Conservation (phyloP, 2,329 filamentous ascomycete species). For the Ophiostoma angusticollis region DNA sequence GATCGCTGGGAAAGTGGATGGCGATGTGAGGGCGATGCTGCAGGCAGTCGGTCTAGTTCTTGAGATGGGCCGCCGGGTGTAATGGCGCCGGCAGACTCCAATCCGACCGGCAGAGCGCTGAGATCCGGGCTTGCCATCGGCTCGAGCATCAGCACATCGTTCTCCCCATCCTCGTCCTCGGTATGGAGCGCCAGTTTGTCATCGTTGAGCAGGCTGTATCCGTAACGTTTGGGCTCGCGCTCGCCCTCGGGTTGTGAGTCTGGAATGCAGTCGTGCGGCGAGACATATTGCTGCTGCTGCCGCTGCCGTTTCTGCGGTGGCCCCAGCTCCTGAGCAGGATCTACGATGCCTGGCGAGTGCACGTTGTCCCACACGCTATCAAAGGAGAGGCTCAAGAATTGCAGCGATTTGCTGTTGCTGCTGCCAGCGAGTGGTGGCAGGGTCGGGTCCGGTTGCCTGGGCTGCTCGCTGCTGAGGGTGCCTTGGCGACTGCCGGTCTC, state of each 20-base stretch:
- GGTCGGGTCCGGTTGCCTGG: neutral
- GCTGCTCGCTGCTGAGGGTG: too few relatives aligned
- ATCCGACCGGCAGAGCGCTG: slow-evolving; percentile 2
- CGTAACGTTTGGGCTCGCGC: slow-evolving; percentile 4
- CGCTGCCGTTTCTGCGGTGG: slow-evolving; percentile 28
- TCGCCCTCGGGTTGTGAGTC: slow-evolving; percentile 37
- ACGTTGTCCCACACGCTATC: slow-evolving; percentile 20
- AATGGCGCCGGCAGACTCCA: too few relatives aligned
- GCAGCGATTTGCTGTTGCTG: slow-evolving; percentile 5
- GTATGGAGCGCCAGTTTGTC: too few relatives aligned
- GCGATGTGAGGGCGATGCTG: neutral
- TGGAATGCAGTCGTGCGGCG: slow-evolving; percentile 25
- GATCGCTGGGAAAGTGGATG: slow-evolving; percentile 1
- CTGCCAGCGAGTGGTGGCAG: neutral
- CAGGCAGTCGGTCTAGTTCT: neutral
- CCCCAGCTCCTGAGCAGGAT: slow-evolving; percentile 25
- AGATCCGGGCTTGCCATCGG: slow-evolving; percentile 3
- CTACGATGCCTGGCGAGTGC: slow-evolving; percentile 16
- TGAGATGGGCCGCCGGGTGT: too few relatives aligned
- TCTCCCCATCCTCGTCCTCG: neutral
- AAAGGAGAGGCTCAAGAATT: slow-evolving; percentile 20
- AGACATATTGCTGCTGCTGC: slow-evolving; percentile 3
- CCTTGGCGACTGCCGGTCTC: too few relatives aligned
- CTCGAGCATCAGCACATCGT: neutral
- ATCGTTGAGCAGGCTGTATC: neutral